Percentiles rank a stretch among this genome's conserved stretches.
Conservation (phyloP, 768 basidiomycete genomes). For the Hemileccinum impolitum region DNA sequence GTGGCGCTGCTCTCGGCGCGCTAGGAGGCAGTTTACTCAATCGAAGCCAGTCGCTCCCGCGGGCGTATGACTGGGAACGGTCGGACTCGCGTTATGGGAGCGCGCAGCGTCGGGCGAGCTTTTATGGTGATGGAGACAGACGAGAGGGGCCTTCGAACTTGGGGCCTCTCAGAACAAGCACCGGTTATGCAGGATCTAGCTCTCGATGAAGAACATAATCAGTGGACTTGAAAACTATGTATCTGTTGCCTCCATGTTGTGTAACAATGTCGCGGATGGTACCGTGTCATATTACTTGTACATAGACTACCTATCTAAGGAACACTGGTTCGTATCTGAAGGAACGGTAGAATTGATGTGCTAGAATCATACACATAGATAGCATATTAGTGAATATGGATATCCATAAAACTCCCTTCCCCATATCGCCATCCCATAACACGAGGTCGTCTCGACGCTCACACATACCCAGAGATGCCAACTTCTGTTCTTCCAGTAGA, state of each 20-base stretch:
- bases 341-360: neutral
- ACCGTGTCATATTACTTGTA: no score
- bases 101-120: conserved; percentile 23
- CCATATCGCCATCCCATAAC: conserved; percentile 1
- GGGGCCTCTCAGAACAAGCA: conserved; percentile 71
- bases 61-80: conserved; percentile 60
- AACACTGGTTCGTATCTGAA: no score
- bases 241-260: neutral
- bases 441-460: neutral
- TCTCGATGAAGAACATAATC: conserved; percentile 46
- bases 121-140: conserved; percentile 42
- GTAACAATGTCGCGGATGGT: neutral
- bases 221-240: conserved; percentile 1
- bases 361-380: neutral
- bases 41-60: conserved; percentile 28
- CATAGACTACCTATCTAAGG: no score
- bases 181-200: conserved; percentile 75
- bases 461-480: conserved; percentile 4
- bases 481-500: conserved; percentile 6
- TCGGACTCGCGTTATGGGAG: conserved; percentile 31
- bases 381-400: conserved; percentile 15
- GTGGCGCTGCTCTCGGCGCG: conserved; percentile 73
- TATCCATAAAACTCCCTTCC: conserved; percentile 4
- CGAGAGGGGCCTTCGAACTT: conserved; percentile 69
- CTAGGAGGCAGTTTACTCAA: conserved; percentile 59